Conservation (phyloP, 495 filamentous ascomycete species). For the Copromyces sp. region DNA sequence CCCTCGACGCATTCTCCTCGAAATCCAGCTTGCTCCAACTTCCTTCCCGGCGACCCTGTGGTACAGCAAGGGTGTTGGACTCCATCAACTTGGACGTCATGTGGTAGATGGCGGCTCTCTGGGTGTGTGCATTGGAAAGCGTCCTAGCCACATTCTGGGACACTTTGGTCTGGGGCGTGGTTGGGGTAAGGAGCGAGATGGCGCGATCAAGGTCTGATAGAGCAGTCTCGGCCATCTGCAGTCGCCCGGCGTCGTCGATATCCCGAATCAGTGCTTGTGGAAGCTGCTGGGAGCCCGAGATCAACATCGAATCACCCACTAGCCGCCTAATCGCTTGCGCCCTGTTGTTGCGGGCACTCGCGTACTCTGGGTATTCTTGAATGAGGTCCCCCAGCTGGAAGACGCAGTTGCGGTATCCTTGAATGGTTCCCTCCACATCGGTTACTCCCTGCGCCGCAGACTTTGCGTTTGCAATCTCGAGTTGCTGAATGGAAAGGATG, state of each 20-base stretch:
- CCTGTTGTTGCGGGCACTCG: conserved; percentile 65
- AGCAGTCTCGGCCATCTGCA: conserved; percentile 28
- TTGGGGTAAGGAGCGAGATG: conserved; percentile 55
- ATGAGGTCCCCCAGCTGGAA: conserved; percentile 45
- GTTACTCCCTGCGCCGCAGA: conserved; percentile 15
- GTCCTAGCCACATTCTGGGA: conserved; percentile 52
- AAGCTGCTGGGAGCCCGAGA: conserved; percentile 14
- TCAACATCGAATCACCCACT: conserved; percentile 40
- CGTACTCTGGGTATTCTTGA: conserved; percentile 51
- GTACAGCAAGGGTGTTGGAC: conserved; percentile 13
- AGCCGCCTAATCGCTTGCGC: conserved; percentile 58
- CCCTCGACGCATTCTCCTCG: conserved; percentile 61
- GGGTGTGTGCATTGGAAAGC: conserved; percentile 62
- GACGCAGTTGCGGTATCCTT: conserved; percentile 32
- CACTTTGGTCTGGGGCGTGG: conserved; percentile 37
- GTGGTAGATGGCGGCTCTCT: conserved; percentile 62
- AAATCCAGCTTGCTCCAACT: conserved; percentile 43
- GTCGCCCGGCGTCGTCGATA: conserved; percentile 18
- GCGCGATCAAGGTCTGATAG: conserved; percentile 55
- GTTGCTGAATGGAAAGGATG: conserved; percentile 36
- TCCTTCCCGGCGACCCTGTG: conserved; percentile 26
- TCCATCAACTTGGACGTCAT: conserved; percentile 44
- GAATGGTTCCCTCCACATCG: conserved; percentile 12
- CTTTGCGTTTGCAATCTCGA: conserved; percentile 39
- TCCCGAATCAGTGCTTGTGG: conserved; percentile 22